Base-by-base conservation (phyloP, 208 protist species). In the Porcisia deanei region DNA sequence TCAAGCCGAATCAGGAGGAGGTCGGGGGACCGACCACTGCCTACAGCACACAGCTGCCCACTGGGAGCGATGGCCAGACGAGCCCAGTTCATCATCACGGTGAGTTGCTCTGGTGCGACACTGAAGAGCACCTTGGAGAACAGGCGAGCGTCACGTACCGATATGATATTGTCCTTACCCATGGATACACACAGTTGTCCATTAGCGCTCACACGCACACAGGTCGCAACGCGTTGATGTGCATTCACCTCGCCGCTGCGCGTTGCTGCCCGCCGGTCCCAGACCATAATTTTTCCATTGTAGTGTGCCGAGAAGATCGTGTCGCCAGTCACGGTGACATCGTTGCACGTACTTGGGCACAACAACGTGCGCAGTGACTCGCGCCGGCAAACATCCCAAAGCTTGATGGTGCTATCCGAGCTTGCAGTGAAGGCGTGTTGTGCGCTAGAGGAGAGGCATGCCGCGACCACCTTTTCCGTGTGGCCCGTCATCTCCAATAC, bases 301-400 rank as follows among this genome's bases (percentile, higher is more conserved):
- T 92, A 92, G 66, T 94, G 90, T 10, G 87, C 87, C 12, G 90
- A 91, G 73, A 91, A 71, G 75, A 94, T 79, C 22, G 73, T 81
- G 61, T 86, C 85, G 43, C 81, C 81, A 6, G 75, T 65, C 14
- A 90, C 80, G 25, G 80, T 88, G 16, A 94, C 68, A 75, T 94
- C 90, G 79, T 92, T 92, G 83, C 84, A 86, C 4, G 80, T 88
- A 71, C 87, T 92, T 47, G 73, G 71, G 58, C 85, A 90, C 79
- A 92, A 75, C 47, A 91, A 66, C 52, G 90, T 94, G 22, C 85
- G 75, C 69, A 86, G 79, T 22, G 78, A 75, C 43, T 80, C 71
- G 25, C 80, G 80, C 0, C 66, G 72, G 34, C 84, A 77, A n/a
- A 91, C 60, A 61, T 94, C 90, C 88, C 90, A 94, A n/a, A 94